Evolutionary conservation across 495 filamentous ascomycete species (phyloP).

Genomic region (Chaetomium cochliodes): DNA sequence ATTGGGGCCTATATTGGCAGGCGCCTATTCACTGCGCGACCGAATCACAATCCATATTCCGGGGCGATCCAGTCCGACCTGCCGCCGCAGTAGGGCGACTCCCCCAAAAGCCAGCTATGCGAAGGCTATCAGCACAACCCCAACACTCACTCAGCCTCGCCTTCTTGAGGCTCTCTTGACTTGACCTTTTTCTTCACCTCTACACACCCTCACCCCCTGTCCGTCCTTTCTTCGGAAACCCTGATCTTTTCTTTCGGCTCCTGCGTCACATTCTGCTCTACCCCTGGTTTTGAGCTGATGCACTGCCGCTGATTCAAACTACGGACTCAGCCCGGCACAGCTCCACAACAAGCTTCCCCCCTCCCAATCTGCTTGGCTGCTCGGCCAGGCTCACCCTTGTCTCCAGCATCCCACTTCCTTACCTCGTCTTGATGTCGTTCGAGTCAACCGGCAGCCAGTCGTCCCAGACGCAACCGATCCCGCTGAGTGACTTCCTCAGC

Average conservation of each 20-base stretch:
- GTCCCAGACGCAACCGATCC: slow-evolving; percentile 26
- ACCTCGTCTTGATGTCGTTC: slow-evolving; percentile 20
- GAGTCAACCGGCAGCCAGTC: slow-evolving; percentile 28
- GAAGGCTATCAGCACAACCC: background rate
- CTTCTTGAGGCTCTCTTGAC: slow-evolving; percentile 10
- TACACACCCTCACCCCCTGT: background rate
- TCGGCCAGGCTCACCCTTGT: background rate
- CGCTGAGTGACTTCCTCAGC: slow-evolving; percentile 29
- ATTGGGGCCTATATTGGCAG: background rate
- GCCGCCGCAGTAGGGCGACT: slow-evolving; percentile 7
- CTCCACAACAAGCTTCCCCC: background rate
- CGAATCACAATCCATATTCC: slow-evolving; percentile 8
- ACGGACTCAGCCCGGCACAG: slow-evolving; percentile 2
- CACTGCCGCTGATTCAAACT: slow-evolving; percentile 1
- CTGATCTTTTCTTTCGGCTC: background rate
- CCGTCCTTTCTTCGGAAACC: background rate
- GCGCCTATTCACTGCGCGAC: background rate
- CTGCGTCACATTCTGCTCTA: background rate
- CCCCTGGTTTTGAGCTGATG: background rate
- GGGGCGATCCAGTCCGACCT: slow-evolving; percentile 1
- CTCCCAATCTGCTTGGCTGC: slow-evolving; percentile 4
- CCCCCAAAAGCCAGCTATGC: background rate
- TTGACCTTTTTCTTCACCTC: background rate
- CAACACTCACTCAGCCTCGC: slow-evolving; percentile 7
- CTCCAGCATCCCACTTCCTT: background rate